Conservation (phyloP, 2,329 filamentous ascomycete species). For the Coleophoma cylindrospora region DNA sequence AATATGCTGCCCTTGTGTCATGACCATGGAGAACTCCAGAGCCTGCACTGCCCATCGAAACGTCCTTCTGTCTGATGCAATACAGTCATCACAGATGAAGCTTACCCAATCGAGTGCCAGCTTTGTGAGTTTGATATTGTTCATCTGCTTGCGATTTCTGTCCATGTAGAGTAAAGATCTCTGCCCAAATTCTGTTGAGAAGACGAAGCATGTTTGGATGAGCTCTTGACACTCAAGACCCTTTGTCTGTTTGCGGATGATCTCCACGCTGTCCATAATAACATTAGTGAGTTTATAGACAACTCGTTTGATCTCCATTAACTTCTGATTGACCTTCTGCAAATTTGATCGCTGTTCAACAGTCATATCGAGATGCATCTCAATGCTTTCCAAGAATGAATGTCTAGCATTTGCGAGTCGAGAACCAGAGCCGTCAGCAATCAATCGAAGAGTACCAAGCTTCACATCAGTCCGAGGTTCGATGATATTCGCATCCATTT, state of each 20-base stretch:
- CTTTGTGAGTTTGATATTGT: constrained; percentile 91
- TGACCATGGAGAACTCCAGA: constrained; percentile 93
- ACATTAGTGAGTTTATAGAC: constrained; percentile 95
- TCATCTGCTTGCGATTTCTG: constrained; percentile 91
- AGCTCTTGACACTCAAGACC: constrained; percentile 89
- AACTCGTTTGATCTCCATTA: constrained; percentile 92
- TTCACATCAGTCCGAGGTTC: constrained; percentile 83
- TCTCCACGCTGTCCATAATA: constrained; percentile 98
- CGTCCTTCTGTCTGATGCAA: constrained; percentile 88
- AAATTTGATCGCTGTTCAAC: constrained; percentile 92
- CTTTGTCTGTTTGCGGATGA: constrained; percentile 78
- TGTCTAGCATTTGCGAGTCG: constrained; percentile 74
- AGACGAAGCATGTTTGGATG: constrained; percentile 96
- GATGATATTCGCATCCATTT: constrained; percentile 65
- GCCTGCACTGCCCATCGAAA: constrained; percentile 97
- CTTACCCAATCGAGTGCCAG: constrained; percentile 94
- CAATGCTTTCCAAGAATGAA: constrained; percentile 72
- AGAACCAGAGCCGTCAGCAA: constrained; percentile 80
- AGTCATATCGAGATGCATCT: constrained; percentile 80
- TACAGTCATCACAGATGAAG: constrained; percentile 96
- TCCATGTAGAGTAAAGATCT: constrained; percentile 94
- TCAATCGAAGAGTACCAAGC: constrained; percentile 77
- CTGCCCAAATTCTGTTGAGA: constrained; percentile 97
- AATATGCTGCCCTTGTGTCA: constrained; percentile 91
- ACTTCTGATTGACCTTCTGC: constrained; percentile 81